A percentile compares a stretch with the other conserved stretches of the same genome.
phyloP scores from a whole-genome alignment of 179 eudicot species.

The Silene coronaria region DNA sequence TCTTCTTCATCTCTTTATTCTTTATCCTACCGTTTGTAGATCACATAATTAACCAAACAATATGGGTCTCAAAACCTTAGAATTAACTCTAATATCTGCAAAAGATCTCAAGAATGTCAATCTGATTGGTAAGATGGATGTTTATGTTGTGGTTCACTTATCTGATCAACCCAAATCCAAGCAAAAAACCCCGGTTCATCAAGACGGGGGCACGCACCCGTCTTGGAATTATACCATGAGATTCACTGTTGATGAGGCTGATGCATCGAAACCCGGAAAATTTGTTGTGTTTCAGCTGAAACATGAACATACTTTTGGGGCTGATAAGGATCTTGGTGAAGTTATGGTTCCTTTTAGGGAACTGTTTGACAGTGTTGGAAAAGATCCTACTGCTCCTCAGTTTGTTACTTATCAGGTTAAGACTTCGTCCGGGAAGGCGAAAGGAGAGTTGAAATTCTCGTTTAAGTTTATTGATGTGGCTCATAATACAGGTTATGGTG shows the following conservation, averaged over 20 bases:
- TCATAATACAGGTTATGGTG: neutral
- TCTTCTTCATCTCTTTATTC: neutral
- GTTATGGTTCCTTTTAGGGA: constrained; percentile 37
- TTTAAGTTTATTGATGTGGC: constrained; percentile 26
- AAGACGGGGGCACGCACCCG: constrained; percentile 37
- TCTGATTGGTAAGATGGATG: constrained; percentile 40
- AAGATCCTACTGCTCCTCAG: constrained; percentile 21
- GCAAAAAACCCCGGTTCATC: constrained; percentile 41
- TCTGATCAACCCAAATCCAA: constrained; percentile 33
- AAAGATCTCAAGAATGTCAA: constrained; percentile 43
- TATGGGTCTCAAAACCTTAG: constrained; percentile 34
- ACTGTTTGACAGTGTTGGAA: constrained; percentile 25
- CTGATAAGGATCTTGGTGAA: constrained; percentile 48
- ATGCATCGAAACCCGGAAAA: constrained; percentile 17
- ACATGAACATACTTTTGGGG: constrained; percentile 35
- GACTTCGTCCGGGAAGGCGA: constrained; percentile 28
- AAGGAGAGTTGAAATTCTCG: constrained; percentile 42
- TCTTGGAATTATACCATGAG: constrained; percentile 38
- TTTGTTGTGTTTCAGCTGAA: constrained; percentile 29
- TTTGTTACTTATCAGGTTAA: constrained; percentile 35
- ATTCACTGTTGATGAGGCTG: constrained; percentile 33
- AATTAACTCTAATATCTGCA: constrained; percentile 37
- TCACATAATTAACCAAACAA: neutral
- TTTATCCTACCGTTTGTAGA: neutral
- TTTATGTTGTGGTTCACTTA: constrained; percentile 30